These are phyloP conservation scores for Starmerella sp. DNA, from an alignment of 805 yeast genomes.

Conservation along the genomic window DNA sequence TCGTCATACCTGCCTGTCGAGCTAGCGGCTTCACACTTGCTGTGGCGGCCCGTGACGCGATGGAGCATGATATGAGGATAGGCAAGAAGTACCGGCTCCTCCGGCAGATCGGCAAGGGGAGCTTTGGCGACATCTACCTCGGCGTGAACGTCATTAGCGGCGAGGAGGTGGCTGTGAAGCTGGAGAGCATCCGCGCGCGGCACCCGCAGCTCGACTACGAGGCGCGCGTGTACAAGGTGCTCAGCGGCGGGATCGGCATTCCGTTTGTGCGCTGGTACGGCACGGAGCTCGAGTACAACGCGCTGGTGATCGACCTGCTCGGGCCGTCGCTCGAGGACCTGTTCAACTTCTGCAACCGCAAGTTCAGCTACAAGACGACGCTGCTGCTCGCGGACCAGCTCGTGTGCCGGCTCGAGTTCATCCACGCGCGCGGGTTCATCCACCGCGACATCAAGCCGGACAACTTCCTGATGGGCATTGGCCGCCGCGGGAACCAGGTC, in stretches of 20 bases:
- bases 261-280: slow-evolving; percentile 97
- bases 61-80: slow-evolving; percentile 53
- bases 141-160: slow-evolving; percentile 87
- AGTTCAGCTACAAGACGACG: slow-evolving; percentile 87
- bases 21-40: not conserved
- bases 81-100: slow-evolving; percentile 96
- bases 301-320: slow-evolving; percentile 88
- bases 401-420: slow-evolving; percentile 85
- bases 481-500: slow-evolving; percentile 88
- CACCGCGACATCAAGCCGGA: slow-evolving; percentile 80
- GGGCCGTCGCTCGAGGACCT: slow-evolving; percentile 94
- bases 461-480: slow-evolving; percentile 78
- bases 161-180: slow-evolving; percentile 93
- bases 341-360: slow-evolving; percentile 90
- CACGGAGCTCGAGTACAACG: slow-evolving; percentile 89
- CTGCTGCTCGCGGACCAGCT: slow-evolving; percentile 87
- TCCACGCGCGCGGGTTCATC: slow-evolving; percentile 87
- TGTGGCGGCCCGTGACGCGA: not conserved
- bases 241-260: slow-evolving; percentile 94
- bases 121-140: slow-evolving; percentile 92
- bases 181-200: slow-evolving; percentile 79
- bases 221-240: slow-evolving; percentile 86
- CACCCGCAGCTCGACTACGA: slow-evolving; percentile 97
- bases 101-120: slow-evolving; percentile 93
- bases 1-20: not conserved